These are phyloP conservation scores for Cystobasidium slooffiae DNA, from an alignment of 1,284 basidiomycete species.

Conservation along the genomic window DNA sequence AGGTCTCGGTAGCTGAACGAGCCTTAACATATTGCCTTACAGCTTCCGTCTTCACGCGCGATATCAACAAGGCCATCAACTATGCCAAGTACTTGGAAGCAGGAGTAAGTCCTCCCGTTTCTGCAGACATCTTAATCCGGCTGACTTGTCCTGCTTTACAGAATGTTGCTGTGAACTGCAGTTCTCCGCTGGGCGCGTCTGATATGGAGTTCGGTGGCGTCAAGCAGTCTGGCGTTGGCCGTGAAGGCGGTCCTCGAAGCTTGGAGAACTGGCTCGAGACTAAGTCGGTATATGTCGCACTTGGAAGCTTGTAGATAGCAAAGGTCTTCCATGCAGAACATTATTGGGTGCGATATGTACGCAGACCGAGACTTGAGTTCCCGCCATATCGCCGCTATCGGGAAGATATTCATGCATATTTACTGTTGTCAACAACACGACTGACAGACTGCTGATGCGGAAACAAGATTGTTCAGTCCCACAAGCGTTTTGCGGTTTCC, in stretches of 20 bases:
- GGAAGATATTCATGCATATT: too few species aligned
- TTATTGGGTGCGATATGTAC: neutral
- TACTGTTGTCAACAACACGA: neutral
- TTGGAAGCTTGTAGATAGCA: conserved; percentile 3
- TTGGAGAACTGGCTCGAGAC: conserved; percentile 32
- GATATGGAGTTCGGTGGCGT: conserved; percentile 39
- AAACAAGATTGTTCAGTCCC: conserved; percentile 1
- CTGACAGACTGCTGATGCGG: neutral
- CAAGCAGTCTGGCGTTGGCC: conserved; percentile 42
- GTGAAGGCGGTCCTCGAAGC: conserved; percentile 31
- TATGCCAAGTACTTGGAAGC: conserved; percentile 47
- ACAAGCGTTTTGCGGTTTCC: conserved; percentile 34
- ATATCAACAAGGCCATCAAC: conserved; percentile 47
- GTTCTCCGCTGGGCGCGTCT: conserved; percentile 11
- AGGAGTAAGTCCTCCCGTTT: conserved; percentile 26
- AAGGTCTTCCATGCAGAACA: neutral
- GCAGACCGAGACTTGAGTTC: neutral
- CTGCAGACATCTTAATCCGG: neutral
- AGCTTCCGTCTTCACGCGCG: conserved; percentile 45
- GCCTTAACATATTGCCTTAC: neutral
- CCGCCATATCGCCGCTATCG: too few species aligned
- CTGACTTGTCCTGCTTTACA: neutral
- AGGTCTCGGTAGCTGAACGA: neutral
- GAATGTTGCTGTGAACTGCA: conserved; percentile 26
- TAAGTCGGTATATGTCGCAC: conserved; percentile 19